A percentile compares a stretch with the other conserved stretches of the same genome.
These are phyloP conservation scores for Oryza brachyantha DNA, from an alignment of 176 grass and related monocot species.

Conservation along the genomic window DNA sequence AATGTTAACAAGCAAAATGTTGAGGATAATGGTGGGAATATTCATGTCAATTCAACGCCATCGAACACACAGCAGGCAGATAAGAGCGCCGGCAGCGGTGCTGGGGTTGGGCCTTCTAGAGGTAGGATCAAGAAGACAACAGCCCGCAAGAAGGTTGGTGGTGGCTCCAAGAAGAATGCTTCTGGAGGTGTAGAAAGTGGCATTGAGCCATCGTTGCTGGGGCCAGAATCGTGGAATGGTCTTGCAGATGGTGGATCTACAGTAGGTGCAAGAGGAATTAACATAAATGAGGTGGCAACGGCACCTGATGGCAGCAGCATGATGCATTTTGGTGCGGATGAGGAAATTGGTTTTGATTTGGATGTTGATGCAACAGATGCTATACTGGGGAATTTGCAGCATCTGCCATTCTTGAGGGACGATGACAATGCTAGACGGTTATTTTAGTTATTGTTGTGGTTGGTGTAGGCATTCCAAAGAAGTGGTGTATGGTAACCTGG, in stretches of 20 bases:
- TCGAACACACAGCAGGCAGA: not conserved
- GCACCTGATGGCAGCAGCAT: slow-evolving; percentile 39
- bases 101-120: slow-evolving; percentile 19
- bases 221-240: not conserved
- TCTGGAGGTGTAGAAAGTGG: slow-evolving; percentile 21
- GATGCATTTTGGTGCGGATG: slow-evolving; percentile 41
- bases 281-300: slow-evolving; percentile 84
- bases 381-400: slow-evolving; percentile 84
- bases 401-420: slow-evolving; percentile 96
- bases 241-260: slow-evolving; percentile 20
- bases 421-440: slow-evolving; percentile 54
- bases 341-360: slow-evolving; percentile 73
- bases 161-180: slow-evolving; percentile 33
- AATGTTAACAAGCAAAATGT: slow-evolving; percentile 18
- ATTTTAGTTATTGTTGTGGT: slow-evolving; percentile 47
- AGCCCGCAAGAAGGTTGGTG: slow-evolving; percentile 76
- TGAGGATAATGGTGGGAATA: slow-evolving; percentile 4
- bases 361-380: slow-evolving; percentile 81
- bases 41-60: slow-evolving; percentile 26
- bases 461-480: slow-evolving; percentile 37
- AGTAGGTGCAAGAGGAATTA: slow-evolving; percentile 55
- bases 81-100: not conserved
- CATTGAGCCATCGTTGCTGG: slow-evolving; percentile 26
- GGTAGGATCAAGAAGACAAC: slow-evolving; percentile 78
- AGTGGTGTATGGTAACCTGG: slow-evolving; percentile 35